These are phyloP conservation scores for Chaetomium tenue DNA, from an alignment of 495 filamentous ascomycete species.

Conservation along the genomic window DNA sequence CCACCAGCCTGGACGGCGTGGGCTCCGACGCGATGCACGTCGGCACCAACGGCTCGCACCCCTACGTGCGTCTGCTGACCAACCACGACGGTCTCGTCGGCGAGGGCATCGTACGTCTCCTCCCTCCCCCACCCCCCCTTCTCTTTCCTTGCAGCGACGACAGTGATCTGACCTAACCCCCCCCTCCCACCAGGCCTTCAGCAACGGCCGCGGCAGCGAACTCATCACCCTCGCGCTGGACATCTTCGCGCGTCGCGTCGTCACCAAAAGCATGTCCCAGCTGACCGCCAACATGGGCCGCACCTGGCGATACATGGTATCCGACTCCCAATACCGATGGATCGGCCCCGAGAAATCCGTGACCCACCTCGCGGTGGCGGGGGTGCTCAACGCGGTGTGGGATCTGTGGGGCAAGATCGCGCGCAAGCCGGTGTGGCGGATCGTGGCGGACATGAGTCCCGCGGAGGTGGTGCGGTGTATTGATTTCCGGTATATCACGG, in stretches of 20 bases:
- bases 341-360: conserved; percentile 93
- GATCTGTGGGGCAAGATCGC: conserved; percentile 91
- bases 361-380: conserved; percentile 83
- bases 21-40: conserved; percentile 97
- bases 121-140: neutral
- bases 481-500: conserved; percentile 89
- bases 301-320: conserved; percentile 87
- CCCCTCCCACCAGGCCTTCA: conserved; percentile 66
- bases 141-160: no score
- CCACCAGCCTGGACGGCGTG: conserved; percentile 88
- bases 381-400: conserved; percentile 89
- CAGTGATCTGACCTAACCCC: neutral
- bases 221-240: conserved; percentile 82
- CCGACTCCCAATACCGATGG: conserved; percentile 86
- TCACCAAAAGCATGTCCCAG: conserved; percentile 65
- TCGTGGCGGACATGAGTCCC: conserved; percentile 82
- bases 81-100: conserved; percentile 62
- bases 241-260: conserved; percentile 68
- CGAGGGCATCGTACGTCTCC: conserved; percentile 71
- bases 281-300: conserved; percentile 80
- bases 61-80: conserved; percentile 86
- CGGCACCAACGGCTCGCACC: conserved; percentile 84
- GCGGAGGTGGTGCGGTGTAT: conserved; percentile 82
- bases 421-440: conserved; percentile 82
- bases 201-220: conserved; percentile 90